Evolutionary conservation across 1,284 basidiomycete genomes (phyloP).

Genomic region (Cystobasidium pallidum): DNA sequence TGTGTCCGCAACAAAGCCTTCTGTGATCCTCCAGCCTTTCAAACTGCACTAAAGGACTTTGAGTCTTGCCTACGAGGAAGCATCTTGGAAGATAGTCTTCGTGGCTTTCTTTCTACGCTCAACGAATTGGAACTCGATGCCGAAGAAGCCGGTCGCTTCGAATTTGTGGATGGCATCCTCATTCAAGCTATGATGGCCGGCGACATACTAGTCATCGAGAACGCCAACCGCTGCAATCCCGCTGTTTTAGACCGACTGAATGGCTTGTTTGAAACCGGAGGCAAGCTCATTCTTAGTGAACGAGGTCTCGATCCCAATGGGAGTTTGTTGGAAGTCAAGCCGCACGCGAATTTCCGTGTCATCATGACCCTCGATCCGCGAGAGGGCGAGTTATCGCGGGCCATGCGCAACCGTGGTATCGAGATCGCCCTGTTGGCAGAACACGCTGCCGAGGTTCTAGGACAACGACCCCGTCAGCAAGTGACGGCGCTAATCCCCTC

Average conservation of each 20-base stretch:
- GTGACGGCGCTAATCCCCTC: background rate
- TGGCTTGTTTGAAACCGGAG: conserved; percentile 84
- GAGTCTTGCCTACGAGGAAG: background rate
- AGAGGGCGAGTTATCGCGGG: conserved; percentile 90
- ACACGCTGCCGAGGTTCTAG: too few species aligned
- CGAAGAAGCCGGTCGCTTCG: conserved; percentile 68
- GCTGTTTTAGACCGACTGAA: conserved; percentile 97
- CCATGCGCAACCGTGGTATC: conserved; percentile 97
- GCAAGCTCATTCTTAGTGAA: conserved; percentile 82
- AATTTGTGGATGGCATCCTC: conserved; percentile 96
- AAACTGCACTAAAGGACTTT: background rate
- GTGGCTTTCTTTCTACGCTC: background rate
- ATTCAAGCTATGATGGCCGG: conserved; percentile 83
- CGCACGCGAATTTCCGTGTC: conserved; percentile 86
- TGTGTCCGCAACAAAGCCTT: background rate
- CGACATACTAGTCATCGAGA: conserved; percentile 87
- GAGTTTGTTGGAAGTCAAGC: conserved; percentile 70
- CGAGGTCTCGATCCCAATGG: conserved; percentile 77
- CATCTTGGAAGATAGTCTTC: background rate
- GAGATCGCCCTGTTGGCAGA: conserved; percentile 65
- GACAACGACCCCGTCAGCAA: too few species aligned
- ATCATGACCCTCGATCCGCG: conserved; percentile 93
- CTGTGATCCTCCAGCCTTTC: background rate
- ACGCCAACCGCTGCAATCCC: conserved; percentile 91
- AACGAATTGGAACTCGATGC: background rate